Evolutionary conservation across 1,284 basidiomycete species (phyloP), one percentile per base, ranked within the genome.

Genomic region (Rhodofomes roseus): DNA sequence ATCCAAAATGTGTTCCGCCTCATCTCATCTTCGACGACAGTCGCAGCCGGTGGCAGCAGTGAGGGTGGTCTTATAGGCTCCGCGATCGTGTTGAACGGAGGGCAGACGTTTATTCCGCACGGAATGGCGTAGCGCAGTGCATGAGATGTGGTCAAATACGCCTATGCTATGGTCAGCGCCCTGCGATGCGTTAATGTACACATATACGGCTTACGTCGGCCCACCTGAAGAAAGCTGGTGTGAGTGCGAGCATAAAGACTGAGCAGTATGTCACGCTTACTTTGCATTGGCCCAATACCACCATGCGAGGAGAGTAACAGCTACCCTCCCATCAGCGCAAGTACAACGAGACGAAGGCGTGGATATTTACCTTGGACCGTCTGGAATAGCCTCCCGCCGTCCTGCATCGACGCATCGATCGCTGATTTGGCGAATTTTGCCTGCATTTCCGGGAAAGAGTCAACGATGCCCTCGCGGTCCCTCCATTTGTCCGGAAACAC

Each of bases 271-370:
- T 36, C 11, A 31, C 37, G 37, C 76, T 59, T 63, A 86, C 86
- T 81, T 85, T 52, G 85, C 86, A 68, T 89, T 83, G 52, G 81
- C 83, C 81, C 87, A 88, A 64, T 87, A 89, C 71, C 86, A 89
- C 82, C 87, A 87, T 12, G 80, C 81, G 51, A 90, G 73, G 46
- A 90, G 77, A 22, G 86, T 76, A 55, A 80, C 77, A 16, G 87
- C 89, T 90, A 50, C 20, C 55, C 41, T 22, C 4, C 9, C 16
- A 31, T 27, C 14, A 40, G 23, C 46, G 23, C 25, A 51, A 22
- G 20, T 40, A 36, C 20, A 3, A 20, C 16, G n/a, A 37, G 41
- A 29, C 18, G 2, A 25, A 34, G 2, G 11, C n/a, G 22, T 25
- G 34, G n/a, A 40, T 56, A 68, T 58, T 66, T 48, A 87, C 88